Evolutionary conservation across 75 land plant genomes (phyloP).

Genomic region (Selaginella tamariscina): DNA sequence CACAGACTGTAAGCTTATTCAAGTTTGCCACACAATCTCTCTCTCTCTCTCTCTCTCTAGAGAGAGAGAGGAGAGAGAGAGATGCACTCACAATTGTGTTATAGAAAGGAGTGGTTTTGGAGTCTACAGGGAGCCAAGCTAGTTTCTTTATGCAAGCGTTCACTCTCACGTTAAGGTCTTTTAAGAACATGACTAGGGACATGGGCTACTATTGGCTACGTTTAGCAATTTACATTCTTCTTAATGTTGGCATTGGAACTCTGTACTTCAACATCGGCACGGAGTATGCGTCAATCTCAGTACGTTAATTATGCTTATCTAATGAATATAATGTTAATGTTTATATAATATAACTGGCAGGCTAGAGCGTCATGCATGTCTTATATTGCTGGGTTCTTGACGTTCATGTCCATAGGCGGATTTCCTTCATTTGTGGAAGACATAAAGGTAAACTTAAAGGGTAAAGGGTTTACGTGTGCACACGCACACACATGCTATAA

Average conservation of each 20-base stretch:
- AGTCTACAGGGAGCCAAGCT: constrained; percentile 5
- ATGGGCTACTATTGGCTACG: constrained; percentile 9
- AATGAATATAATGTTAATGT: background rate
- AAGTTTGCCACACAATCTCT: background rate
- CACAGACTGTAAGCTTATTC: constrained; percentile 8
- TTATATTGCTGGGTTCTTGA: constrained; percentile 7
- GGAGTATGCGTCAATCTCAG: background rate
- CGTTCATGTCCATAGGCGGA: constrained; percentile 8
- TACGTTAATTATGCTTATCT: background rate
- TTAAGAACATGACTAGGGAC: constrained; percentile 6
- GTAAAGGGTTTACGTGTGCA: too few relatives aligned
- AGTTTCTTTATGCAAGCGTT: constrained; percentile 11
- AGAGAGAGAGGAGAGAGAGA: too few relatives aligned
- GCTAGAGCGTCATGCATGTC: constrained; percentile 10
- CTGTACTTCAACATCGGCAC: constrained; percentile 1
- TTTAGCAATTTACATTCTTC: background rate
- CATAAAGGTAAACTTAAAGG: constrained; percentile 12
- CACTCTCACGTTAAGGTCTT: background rate
- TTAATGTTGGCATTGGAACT: background rate
- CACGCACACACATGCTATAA: too few relatives aligned
- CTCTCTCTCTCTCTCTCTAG: background rate
- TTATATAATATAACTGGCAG: too few relatives aligned
- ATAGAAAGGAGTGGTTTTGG: constrained; percentile 1
- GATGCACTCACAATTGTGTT: background rate
- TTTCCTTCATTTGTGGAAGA: constrained; percentile 12